Conservation (phyloP, 768 basidiomycete genomes). For the Glaciozyma antarctica region DNA sequence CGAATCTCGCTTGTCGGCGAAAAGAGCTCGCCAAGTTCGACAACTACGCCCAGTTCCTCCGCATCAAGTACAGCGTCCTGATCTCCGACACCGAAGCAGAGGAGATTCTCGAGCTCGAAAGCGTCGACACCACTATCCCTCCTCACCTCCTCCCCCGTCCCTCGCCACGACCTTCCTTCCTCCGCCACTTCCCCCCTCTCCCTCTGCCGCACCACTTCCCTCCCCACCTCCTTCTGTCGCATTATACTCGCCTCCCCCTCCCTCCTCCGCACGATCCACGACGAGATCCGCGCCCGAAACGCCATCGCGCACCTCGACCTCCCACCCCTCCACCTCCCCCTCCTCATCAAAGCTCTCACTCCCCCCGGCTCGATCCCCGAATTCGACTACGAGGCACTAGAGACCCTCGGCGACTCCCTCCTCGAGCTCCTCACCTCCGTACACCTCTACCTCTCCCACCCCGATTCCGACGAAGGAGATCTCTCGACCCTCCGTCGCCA, state of each 20-base stretch:
- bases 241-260: constrained; percentile 56
- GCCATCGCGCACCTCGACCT: constrained; percentile 51
- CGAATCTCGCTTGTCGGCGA: neutral
- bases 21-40: neutral
- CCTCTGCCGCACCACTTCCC: constrained; percentile 39
- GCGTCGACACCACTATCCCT: neutral
- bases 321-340: constrained; percentile 49
- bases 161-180: constrained; percentile 39
- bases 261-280: constrained; percentile 56
- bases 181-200: constrained; percentile 9
- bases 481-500: constrained; percentile 38
- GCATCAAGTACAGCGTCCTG: neutral
- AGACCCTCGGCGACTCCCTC: constrained; percentile 64
- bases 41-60: neutral
- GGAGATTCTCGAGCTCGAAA: neutral
- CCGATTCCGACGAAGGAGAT: too few relatives aligned
- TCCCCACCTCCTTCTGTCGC: constrained; percentile 48
- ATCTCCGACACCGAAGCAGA: neutral
- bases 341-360: constrained; percentile 64
- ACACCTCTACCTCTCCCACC: neutral
- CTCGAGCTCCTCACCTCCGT: constrained; percentile 17
- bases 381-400: constrained; percentile 74
- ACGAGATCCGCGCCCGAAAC: neutral
- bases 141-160: constrained; percentile 37
- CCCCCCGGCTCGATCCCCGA: constrained; percentile 55